Percentiles rank a stretch among this genome's conserved stretches.
Evolutionary conservation across 2,329 filamentous ascomycete species (phyloP).

Genomic region (Fusarium coicis): DNA sequence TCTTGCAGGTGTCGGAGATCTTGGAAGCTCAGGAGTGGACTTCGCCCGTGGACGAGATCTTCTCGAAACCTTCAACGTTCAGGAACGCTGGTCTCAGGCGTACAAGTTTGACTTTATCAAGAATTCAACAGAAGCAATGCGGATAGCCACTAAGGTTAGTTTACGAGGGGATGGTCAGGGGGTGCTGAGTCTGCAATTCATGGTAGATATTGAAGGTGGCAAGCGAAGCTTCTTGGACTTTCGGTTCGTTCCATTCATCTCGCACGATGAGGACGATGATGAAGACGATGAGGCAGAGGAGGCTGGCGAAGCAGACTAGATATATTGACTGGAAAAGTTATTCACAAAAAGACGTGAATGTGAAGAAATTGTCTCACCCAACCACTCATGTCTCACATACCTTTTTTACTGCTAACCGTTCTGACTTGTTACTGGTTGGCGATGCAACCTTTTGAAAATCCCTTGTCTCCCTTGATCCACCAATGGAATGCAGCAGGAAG

Average conservation of each 20-base stretch:
- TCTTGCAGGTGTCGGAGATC: slow-evolving; percentile 70
- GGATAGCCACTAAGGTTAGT: slow-evolving; percentile 90
- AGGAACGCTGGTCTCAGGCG: slow-evolving; percentile 69
- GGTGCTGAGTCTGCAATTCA: slow-evolving; percentile 93
- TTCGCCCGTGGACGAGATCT: slow-evolving; percentile 73
- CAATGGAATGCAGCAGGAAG: slow-evolving; percentile 25
- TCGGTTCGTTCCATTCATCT: slow-evolving; percentile 78
- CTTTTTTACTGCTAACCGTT: background rate
- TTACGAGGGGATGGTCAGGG: slow-evolving; percentile 88
- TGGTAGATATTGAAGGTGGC: slow-evolving; percentile 85
- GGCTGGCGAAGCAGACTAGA: slow-evolving; percentile 17
- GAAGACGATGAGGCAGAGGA: slow-evolving; percentile 44
- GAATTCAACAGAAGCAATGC: slow-evolving; percentile 91
- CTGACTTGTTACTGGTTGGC: background rate
- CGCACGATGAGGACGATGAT: slow-evolving; percentile 62
- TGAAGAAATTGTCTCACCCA: background rate
- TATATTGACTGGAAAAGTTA: background rate
- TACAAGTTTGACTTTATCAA: slow-evolving; percentile 92
- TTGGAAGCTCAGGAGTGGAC: slow-evolving; percentile 73
- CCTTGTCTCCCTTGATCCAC: slow-evolving; percentile 27
- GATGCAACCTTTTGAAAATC: background rate
- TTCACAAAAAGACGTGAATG: background rate
- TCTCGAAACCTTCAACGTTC: slow-evolving; percentile 79
- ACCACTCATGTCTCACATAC: slow-evolving; percentile 1
- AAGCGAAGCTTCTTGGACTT: slow-evolving; percentile 83